A percentile compares a stretch with the other conserved stretches of the same genome.
Evolutionary conservation across 306 rosid species (phyloP).

Genomic region (Vicia faba): DNA sequence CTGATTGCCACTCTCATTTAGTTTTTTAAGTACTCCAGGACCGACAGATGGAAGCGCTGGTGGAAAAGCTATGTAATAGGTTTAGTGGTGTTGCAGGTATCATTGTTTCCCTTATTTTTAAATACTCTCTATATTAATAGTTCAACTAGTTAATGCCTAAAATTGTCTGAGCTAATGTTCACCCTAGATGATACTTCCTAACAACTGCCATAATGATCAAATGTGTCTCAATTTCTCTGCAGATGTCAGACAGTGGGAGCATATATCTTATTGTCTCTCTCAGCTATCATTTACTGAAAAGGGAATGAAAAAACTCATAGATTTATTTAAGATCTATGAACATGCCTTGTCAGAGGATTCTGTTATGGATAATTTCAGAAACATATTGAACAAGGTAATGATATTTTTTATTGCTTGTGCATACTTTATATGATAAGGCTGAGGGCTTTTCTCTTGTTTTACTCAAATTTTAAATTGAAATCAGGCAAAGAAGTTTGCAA

Average conservation of each 20-base stretch:
- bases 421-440: slow-evolving; percentile 14
- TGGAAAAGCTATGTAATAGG: slow-evolving; percentile 93
- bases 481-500: slow-evolving; percentile 93
- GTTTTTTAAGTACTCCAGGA: slow-evolving; percentile 61
- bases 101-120: background rate
- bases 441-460: slow-evolving; percentile 16
- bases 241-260: slow-evolving; percentile 82
- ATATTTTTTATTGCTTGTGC: slow-evolving; percentile 25
- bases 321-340: slow-evolving; percentile 80
- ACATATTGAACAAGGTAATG: slow-evolving; percentile 79
- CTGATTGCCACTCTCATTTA: slow-evolving; percentile 25
- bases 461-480: slow-evolving; percentile 24
- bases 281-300: slow-evolving; percentile 92
- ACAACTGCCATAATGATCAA: slow-evolving; percentile 21
- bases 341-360: slow-evolving; percentile 79
- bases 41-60: slow-evolving; percentile 94
- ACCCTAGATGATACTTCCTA: background rate
- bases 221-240: slow-evolving; percentile 37
- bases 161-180: slow-evolving; percentile 1
- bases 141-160: slow-evolving; percentile 7
- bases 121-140: slow-evolving; percentile 4
- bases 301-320: slow-evolving; percentile 88
- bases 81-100: slow-evolving; percentile 89
- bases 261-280: slow-evolving; percentile 91
- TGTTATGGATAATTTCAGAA: slow-evolving; percentile 78